A percentile compares a stretch with the other conserved stretches of the same genome.
Conservation (phyloP, 192 early-diverging fungal genomes). For the Rhizophagus sp. region DNA sequence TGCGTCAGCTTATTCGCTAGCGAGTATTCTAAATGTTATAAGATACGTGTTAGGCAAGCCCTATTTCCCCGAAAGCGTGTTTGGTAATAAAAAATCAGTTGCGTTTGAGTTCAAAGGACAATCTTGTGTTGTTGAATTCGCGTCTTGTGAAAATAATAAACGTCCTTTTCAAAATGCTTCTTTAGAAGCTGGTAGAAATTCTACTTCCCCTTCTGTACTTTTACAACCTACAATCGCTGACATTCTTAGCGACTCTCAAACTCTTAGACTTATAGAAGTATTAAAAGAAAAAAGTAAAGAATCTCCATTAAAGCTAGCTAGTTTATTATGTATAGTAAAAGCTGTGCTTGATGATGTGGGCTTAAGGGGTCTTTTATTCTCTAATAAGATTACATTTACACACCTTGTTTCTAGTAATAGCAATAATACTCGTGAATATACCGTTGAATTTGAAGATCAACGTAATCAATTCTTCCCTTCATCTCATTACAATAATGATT, state of each 20-base stretch:
- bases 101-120: slow-evolving; percentile 19
- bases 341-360: slow-evolving; percentile 25
- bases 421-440: slow-evolving; percentile 10
- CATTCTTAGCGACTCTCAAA: slow-evolving; percentile 21
- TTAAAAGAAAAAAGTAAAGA: slow-evolving; percentile 24
- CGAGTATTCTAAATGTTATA: slow-evolving; percentile 11
- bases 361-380: slow-evolving; percentile 14
- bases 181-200: neutral
- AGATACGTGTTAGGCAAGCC: slow-evolving; percentile 23
- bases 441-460: slow-evolving; percentile 18
- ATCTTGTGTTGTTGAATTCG: slow-evolving; percentile 24
- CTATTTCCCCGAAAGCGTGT: slow-evolving; percentile 25
- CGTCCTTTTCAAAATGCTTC: neutral
- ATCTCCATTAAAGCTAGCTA: slow-evolving; percentile 26
- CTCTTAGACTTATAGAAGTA: slow-evolving; percentile 9
- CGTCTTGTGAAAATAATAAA: slow-evolving; percentile 5
- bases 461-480: neutral
- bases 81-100: slow-evolving; percentile 22
- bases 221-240: slow-evolving; percentile 28
- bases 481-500: neutral
- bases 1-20: slow-evolving; percentile 18
- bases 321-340: slow-evolving; percentile 10
- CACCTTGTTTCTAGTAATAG: slow-evolving; percentile 1
- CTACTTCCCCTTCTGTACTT: slow-evolving; percentile 4
- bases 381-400: slow-evolving; percentile 22